Evolutionary conservation across 2,329 filamentous ascomycete species (phyloP), one percentile per base, ranked within the genome.

Genomic region (Fusarium caatingaense): DNA sequence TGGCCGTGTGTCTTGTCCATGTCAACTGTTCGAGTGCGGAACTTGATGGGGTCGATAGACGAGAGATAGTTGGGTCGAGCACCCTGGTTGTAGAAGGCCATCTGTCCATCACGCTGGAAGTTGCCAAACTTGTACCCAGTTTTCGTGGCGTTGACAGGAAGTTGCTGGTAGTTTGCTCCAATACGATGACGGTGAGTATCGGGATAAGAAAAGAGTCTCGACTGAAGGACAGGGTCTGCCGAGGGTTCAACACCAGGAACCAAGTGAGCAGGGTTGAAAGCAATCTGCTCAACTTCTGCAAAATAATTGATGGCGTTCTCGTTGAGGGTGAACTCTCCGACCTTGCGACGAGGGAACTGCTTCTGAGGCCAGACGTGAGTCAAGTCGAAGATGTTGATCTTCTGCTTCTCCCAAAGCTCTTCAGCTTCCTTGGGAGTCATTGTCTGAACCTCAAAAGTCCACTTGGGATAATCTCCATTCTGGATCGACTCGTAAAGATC

Each of bases 301-400:
- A 73, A 73, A 28, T 90, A 91, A 78, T 91, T 91, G 65, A 86
- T 77, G 2, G 85, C 81, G 74, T 93, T 93, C 37, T 85, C 85
- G 78, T 93, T 89, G 20, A 93, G 78, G 37, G 89, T 89, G 77
- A 93, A 83, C 72, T 89, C 88, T 51, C 91, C 91, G 13, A 93
- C 80, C 50, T 85, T 70, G 1, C 68, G 64, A 0, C 4, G 67
- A 0, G 63, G 63, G 34, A 70, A 70, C 9, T 70, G 58, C 44
- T 65, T 64, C 50, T 70, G 68, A 0, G 68, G 68, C 68, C 68
- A 70, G 7, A 93, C 87, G 80, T 93, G 92, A 37, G 91, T 93
- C 1, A 91, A 86, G 70, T 70, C 68, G 1, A 93, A 80, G 16
- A 93, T 78, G 68, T 93, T 90, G 8, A 72, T 72, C 63, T 71